Evolutionary conservation across 768 basidiomycete genomes (phyloP).

Genomic region (Phlebiopsis flavidoalba): DNA sequence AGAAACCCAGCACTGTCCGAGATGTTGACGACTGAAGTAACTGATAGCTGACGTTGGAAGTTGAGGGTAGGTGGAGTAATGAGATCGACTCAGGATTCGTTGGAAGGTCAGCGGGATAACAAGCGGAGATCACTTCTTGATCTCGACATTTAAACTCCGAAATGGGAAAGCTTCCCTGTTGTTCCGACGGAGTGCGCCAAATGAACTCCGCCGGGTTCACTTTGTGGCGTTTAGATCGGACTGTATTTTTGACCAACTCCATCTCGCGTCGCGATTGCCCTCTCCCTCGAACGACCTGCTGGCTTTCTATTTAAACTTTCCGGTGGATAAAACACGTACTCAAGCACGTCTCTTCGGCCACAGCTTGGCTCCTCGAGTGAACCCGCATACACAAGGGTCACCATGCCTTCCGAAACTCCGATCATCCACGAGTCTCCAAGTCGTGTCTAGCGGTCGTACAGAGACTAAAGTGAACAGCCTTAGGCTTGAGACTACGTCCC

Average conservation of each 20-base stretch:
- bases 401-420: constrained; percentile 2
- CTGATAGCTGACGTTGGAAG: neutral
- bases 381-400: neutral
- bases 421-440: neutral
- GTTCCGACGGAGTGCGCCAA: neutral
- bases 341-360: neutral
- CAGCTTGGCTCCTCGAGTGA: neutral
- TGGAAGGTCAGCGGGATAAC: too few relatives aligned
- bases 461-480: neutral
- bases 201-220: neutral
- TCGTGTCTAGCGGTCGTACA: neutral
- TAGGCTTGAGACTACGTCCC: neutral
- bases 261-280: neutral
- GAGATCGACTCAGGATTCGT: neutral
- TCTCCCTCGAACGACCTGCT: neutral
- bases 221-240: neutral
- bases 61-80: neutral
- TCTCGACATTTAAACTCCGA: neutral
- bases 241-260: neutral
- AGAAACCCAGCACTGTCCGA: neutral
- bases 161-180: neutral
- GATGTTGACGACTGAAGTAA: neutral
- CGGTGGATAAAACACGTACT: too few relatives aligned
- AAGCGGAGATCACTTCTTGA: neutral
- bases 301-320: neutral